Percentiles rank a stretch among this genome's conserved stretches.
Conservation (phyloP, 768 basidiomycete genomes). For the Naganishia antarctica region DNA sequence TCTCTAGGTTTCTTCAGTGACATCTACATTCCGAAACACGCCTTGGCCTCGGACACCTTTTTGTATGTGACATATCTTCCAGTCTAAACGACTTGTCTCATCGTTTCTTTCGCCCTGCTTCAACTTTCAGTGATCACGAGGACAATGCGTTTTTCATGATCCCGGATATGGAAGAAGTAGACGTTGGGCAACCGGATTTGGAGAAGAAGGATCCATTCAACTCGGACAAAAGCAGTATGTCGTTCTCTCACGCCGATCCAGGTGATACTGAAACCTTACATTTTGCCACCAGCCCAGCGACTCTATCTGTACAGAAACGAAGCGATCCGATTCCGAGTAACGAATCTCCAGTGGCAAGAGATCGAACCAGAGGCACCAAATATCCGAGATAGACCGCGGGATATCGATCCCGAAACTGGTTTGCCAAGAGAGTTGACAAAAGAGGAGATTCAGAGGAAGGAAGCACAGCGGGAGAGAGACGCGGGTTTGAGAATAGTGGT, state of each 20-base stretch:
- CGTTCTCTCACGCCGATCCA: too few species aligned
- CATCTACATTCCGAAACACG: constrained; percentile 71
- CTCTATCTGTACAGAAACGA: constrained; percentile 44
- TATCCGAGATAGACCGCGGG: constrained; percentile 28
- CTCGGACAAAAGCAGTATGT: constrained; percentile 13
- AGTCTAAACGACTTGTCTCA: too few species aligned
- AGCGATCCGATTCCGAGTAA: constrained; percentile 47
- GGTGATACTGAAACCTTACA: too few species aligned
- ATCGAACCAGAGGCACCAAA: constrained; percentile 41
- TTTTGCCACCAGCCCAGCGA: constrained; percentile 30
- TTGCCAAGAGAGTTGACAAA: constrained; percentile 21
- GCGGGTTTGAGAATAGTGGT: constrained; percentile 20
- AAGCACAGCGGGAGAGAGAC: constrained; percentile 25
- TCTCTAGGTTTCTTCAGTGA: constrained; percentile 90
- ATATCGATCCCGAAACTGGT: constrained; percentile 26
- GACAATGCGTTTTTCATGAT: constrained; percentile 21
- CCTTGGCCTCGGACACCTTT: constrained; percentile 67
- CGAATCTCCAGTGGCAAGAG: constrained; percentile 48
- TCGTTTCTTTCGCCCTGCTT: neutral
- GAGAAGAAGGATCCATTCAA: constrained; percentile 7
- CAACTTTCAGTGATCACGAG: constrained; percentile 11
- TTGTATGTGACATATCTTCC: too few species aligned
- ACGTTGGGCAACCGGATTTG: constrained; percentile 4
- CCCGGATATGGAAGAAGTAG: constrained; percentile 3
- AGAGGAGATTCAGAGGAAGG: constrained; percentile 26